A percentile compares a stretch with the other conserved stretches of the same genome.
These are phyloP conservation scores for Exutisphaerella laricina DNA, from an alignment of 2,329 filamentous ascomycete genomes.

Conservation along the genomic window DNA sequence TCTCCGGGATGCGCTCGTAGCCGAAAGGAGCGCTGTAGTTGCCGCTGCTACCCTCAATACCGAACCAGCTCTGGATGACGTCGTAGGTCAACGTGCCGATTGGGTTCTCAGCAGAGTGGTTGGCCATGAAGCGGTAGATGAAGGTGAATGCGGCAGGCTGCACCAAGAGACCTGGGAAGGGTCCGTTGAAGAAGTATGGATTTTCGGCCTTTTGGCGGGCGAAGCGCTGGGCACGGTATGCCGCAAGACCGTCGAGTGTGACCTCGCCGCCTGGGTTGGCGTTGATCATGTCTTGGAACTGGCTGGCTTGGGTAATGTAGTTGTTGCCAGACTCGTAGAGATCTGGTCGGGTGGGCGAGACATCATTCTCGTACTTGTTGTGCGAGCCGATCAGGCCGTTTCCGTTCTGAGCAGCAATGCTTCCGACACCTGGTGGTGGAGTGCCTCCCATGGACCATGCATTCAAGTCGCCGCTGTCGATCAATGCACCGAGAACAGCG, in stretches of 20 bases:
- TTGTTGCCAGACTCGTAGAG: conserved; percentile 30
- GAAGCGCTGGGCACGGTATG: conserved; percentile 18
- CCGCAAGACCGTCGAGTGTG: conserved; percentile 15
- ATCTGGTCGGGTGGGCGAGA: conserved; percentile 32
- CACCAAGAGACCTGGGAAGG: conserved; percentile 28
- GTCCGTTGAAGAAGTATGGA: conserved; percentile 33
- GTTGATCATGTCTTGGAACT: conserved; percentile 29
- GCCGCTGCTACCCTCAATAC: conserved; percentile 18
- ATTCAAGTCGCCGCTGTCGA: conserved; percentile 13
- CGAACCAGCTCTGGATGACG: conserved; percentile 20
- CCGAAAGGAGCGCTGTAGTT: conserved; percentile 16
- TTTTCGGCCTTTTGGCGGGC: conserved; percentile 27
- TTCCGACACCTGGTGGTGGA: conserved; percentile 11
- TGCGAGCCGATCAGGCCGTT: conserved; percentile 25
- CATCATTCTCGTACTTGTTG: conserved; percentile 36
- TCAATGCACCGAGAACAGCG: conserved; percentile 13
- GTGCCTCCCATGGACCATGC: conserved; percentile 19
- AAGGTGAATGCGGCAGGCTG: conserved; percentile 27
- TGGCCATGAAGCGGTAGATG: conserved; percentile 33
- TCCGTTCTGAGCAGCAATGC: conserved; percentile 5
- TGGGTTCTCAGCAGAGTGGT: conserved; percentile 23
- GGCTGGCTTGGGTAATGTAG: conserved; percentile 22
- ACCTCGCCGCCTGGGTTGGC: conserved; percentile 19
- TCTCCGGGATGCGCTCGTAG: conserved; percentile 23
- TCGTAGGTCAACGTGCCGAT: conserved; percentile 17